Conservation (phyloP, 2,329 filamentous ascomycete genomes). For the Neofusicoccum parvum region DNA sequence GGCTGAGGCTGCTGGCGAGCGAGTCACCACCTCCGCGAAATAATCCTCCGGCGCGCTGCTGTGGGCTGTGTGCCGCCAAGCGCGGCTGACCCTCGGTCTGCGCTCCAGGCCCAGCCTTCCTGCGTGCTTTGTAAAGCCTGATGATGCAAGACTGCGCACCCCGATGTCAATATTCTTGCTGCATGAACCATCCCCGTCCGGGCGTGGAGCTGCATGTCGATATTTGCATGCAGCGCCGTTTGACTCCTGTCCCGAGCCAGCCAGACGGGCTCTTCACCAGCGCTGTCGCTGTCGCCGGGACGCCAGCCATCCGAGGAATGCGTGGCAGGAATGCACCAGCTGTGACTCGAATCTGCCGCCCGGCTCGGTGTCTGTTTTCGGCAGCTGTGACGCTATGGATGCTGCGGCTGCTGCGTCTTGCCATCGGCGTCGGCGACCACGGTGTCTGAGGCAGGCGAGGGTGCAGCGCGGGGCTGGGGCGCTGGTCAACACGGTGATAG, state of each 20-base stretch:
- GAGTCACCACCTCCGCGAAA: conserved; percentile 6
- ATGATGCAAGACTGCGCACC: conserved; percentile 16
- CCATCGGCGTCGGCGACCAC: not conserved
- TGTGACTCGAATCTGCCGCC: not conserved
- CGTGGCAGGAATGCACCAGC: not conserved
- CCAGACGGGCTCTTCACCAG: not conserved
- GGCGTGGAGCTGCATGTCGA: conserved; percentile 11
- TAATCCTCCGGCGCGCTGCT: conserved; percentile 17
- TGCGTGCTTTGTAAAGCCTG: conserved; percentile 8
- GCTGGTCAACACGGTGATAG: conserved; percentile 8
- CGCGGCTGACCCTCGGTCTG: conserved; percentile 5
- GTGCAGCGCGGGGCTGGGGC: not conserved
- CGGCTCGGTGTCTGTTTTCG: not conserved
- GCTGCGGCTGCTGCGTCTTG: not conserved
- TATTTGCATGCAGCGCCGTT: conserved; percentile 19
- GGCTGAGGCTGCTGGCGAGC: conserved; percentile 16
- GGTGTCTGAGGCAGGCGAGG: not conserved
- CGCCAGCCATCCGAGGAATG: conserved; percentile 3
- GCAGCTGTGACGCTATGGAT: not conserved
- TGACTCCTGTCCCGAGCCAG: conserved; percentile 5
- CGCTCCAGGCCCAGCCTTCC: not conserved
- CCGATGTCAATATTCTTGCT: conserved; percentile 21
- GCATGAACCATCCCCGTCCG: conserved; percentile 17
- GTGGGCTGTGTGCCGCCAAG: not conserved
- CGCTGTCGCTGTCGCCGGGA: not conserved